Base-by-base conservation (phyloP, 441 rosid species). In the Syzygium malaccense region DNA sequence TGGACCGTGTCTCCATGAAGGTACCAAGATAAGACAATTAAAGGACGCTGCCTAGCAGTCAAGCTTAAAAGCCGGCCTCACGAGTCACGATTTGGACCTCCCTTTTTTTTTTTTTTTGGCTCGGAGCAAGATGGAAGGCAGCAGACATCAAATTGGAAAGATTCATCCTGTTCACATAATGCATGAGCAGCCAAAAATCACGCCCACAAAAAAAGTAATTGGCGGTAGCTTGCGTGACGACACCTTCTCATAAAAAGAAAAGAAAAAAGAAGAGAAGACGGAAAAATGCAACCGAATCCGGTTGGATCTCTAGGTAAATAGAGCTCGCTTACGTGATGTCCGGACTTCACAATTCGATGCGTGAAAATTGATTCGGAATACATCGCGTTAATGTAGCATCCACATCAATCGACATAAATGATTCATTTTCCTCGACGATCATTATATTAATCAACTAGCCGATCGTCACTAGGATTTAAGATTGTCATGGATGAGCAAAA, bases 311-410 rank as follows among this genome's bases (percentile, higher is more conserved):
- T 66, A 30, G 10, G 48, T 33, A 19, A 19, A 68, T 68, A 33
- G 48, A 68, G 26, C 79, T 33, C 26, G 11, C 48, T 5, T 19
- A 68, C 3, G 9, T 1, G 12, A 23, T 64, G 19, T 17, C 17
- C 17, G 23, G 10, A 66, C 23, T 66, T 17, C 30, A 2, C 1
- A 0, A 30, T 66, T 66, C 1, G 0, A 66, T 5, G 14, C 3
- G 0, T 0, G 79, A 68, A 33, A 4, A 68, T 19, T 32, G 3
- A 3, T 37, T 33, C 23, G 8, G 3, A 23, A 68, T 33, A 12
- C 18, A 10, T 68, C 45, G 0, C 9, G 19, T 68, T 19, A 68
- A 66, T 8, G 8, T 33, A 18, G 48, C 78, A 68, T 68, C 79
- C 48, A 4, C 25, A 4, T 17, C 14, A 0, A 18, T 17, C 5